phyloP scores from a whole-genome alignment of 495 filamentous ascomycete genomes.

The Letharia lupina region DNA sequence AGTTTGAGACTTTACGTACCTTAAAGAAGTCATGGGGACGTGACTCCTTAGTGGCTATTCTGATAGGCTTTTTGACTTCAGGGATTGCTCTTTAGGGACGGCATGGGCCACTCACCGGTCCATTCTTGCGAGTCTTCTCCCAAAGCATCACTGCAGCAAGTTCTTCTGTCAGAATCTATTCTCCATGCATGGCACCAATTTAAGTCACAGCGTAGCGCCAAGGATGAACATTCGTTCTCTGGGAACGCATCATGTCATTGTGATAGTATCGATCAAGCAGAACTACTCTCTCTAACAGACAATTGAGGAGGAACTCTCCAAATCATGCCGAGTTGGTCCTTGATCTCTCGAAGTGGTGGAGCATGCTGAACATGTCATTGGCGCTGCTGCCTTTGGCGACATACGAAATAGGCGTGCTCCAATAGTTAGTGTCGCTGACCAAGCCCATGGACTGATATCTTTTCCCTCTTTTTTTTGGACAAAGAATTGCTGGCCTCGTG shows the following conservation, averaged over 20 bases:
- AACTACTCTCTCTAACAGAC: not conserved
- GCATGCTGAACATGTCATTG: too few species aligned
- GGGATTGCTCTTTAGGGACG: not conserved
- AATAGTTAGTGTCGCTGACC: too few species aligned
- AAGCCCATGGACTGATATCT: too few species aligned
- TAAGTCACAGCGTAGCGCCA: not conserved
- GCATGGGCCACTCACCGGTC: constrained; percentile 8
- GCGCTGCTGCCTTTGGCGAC: too few species aligned
- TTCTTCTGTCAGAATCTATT: not conserved
- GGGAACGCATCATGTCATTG: not conserved
- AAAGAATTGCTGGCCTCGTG: too few species aligned
- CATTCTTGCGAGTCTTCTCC: constrained; percentile 12
- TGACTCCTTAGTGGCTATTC: constrained; percentile 8
- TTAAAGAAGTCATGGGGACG: constrained; percentile 1
- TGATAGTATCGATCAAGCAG: not conserved
- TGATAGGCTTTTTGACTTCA: not conserved
- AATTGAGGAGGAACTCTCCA: too few species aligned
- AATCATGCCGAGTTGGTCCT: too few species aligned
- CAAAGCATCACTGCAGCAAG: constrained; percentile 15
- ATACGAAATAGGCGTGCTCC: too few species aligned
- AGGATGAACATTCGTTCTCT: not conserved
- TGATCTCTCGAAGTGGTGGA: too few species aligned
- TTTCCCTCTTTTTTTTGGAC: too few species aligned
- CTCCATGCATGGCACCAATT: not conserved
- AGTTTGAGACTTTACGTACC: not conserved